Base-by-base conservation (phyloP, 2,329 filamentous ascomycete genomes). In the Lizonia empirigonia region DNA sequence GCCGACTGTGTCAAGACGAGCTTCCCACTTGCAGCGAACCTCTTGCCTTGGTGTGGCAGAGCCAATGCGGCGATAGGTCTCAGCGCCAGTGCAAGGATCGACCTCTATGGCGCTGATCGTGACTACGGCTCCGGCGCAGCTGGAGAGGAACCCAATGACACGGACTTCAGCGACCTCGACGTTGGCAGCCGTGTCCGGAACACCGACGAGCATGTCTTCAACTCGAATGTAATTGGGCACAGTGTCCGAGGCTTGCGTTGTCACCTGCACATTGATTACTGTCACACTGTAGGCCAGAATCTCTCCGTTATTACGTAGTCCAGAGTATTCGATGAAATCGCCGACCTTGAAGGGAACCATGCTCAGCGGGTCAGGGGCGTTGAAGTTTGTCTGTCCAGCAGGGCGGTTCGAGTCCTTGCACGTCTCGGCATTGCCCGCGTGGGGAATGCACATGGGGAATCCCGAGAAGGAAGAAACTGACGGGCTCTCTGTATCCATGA, bases 381-480 rank as follows among this genome's bases (percentile, higher is more conserved):
- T 55, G 50, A 76, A 68, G 32, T 24, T 50, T 13, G 44, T 53
- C 55, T 56, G 67, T 18, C 59, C 74, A 50, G 54, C 64, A 41
- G 61, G 67, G 44, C 63, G 69, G 48, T 77, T 77, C 10, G 67
- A 68, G 9, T 52, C 35, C 7, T 73, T 73, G 51, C 76, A 78
- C 13, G 68, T 63, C 0, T 61, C 40, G 33, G 76, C 71, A 26
- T 59, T 63, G 19, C 64, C 50, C 18, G 73, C 75, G 13, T 79
- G 70, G 0, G 77, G 78, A 15, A 81, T 76, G 48, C 79, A 82
- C 78, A 81, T 81, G 2, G 79, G 79, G 41, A 80, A 81, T 0
- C 79, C 79, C 10, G 75, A 77, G 62, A 79, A 81, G 1, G 77
- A 75, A 2, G 71, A 74, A 44, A 81, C 72, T 40, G 74, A 77